Conservation (phyloP, 2,329 filamentous ascomycete species). For the Beauveria sp. region DNA sequence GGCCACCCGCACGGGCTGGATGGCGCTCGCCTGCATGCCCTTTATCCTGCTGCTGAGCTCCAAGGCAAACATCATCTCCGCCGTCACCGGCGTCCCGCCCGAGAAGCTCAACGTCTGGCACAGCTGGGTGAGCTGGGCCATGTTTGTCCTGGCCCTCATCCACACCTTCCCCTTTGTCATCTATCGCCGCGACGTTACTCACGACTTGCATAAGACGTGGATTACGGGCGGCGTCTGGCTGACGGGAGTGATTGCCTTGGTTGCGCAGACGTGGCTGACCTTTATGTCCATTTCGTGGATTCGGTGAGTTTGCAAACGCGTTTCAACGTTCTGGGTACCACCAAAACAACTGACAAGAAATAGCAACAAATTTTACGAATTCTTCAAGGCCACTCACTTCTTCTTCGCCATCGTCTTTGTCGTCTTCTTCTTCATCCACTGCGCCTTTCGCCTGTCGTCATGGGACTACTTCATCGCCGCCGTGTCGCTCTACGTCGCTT, state of each 20-base stretch:
- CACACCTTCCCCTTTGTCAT: conserved; percentile 55
- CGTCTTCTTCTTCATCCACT: conserved; percentile 54
- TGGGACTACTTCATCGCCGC: conserved; percentile 57
- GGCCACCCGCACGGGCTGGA: conserved; percentile 43
- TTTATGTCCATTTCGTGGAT: conserved; percentile 44
- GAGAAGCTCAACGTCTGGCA: conserved; percentile 52
- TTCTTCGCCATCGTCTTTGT: conserved; percentile 45
- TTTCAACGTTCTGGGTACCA: background rate
- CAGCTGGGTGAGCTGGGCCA: conserved; percentile 45
- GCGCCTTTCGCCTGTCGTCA: conserved; percentile 45
- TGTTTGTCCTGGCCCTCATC: conserved; percentile 47
- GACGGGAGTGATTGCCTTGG: conserved; percentile 46
- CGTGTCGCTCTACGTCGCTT: conserved; percentile 25
- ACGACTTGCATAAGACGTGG: conserved; percentile 40
- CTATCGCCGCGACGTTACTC: conserved; percentile 34
- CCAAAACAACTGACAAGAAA: background rate
- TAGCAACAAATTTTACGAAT: conserved; percentile 49
- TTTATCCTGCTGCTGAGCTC: conserved; percentile 42
- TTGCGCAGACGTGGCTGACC: conserved; percentile 47
- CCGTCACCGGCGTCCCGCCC: conserved; percentile 46
- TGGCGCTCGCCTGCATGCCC: conserved; percentile 42
- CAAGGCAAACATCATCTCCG: conserved; percentile 50
- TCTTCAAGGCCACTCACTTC: conserved; percentile 52
- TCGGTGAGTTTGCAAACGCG: conserved; percentile 27
- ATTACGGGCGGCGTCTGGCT: conserved; percentile 40